Evolutionary conservation across 1,284 basidiomycete genomes (phyloP), one percentile per base, ranked within the genome.

Genomic region (Fomitopsis palustris): DNA sequence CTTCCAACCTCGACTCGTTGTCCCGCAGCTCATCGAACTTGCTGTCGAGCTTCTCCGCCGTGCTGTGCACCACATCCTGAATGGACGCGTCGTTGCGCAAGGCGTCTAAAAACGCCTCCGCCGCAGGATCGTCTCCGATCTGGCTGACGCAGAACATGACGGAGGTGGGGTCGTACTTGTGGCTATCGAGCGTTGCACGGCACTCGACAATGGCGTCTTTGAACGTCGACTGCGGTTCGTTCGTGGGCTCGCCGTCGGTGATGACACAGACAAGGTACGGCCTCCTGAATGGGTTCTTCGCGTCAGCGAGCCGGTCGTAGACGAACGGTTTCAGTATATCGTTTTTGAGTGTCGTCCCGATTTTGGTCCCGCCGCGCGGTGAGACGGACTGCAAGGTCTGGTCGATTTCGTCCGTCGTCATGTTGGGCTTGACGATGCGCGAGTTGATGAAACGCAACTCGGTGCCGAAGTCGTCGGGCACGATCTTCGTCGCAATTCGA

Each of bases 21-120:
- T 16, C 25, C 31, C 47, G 21, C 47, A 51, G 21, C 14, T 31
- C 31, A 16, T 51, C 31, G 25, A 25, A 38, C 16, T 17, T 14
- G 35, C 29, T 31, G 17, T 45, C 37, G 16, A 55, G 51, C 29
- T 27, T 25, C 9, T 47, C 52, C 17, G 71, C 75, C 5, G 74
- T 75, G 8, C 55, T 69, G 27, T 74, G 77, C 58, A 78, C 69
- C 21, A 73, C 72, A 0, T 54, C 61, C 17, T 54, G 56, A 9
- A 74, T 79, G 37, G 66, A 72, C 25, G 53, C 59, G 1, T 66
- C 73, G 23, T 56, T 63, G 10, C 70, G 73, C 47, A 76, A 75
- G 21, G 75, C 77, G 5, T 73, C 74, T 5, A 49, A 57, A 17
- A 69, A 74, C 21, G 74, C 75, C 3, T 65, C 53, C 4, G 58